Conservation (phyloP, 1,284 basidiomycete genomes). For the Wallemia mellicola region DNA sequence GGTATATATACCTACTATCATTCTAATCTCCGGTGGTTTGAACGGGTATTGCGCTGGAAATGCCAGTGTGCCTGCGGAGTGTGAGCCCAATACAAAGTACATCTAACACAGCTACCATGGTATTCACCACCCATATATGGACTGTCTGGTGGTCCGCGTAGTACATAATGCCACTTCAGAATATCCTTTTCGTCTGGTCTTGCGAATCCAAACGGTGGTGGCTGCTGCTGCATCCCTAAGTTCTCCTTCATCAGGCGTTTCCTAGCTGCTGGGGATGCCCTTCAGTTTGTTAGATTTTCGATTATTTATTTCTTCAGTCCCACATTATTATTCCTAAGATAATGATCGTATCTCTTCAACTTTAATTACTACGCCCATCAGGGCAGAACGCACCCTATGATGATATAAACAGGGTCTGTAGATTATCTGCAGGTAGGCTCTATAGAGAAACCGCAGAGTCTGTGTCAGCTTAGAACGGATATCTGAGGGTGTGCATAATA, state of each 20-base stretch:
- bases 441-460: neutral
- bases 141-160: conserved; percentile 6
- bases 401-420: neutral
- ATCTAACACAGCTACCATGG: conserved; percentile 7
- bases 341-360: too few species aligned
- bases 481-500: neutral
- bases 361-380: too few species aligned
- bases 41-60: conserved; percentile 10
- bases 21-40: conserved; percentile 9
- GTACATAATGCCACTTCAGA: conserved; percentile 10
- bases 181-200: conserved; percentile 9
- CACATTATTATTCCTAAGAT: too few species aligned
- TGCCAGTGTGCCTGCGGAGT: neutral
- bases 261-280: neutral
- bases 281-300: neutral
- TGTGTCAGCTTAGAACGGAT: neutral
- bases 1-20: neutral
- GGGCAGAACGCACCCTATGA: neutral
- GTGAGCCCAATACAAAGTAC: neutral
- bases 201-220: conserved; percentile 10
- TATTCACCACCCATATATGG: conserved; percentile 9
- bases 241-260: conserved; percentile 7
- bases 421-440: neutral
- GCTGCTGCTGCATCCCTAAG: conserved; percentile 6
- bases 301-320: neutral